Evolutionary conservation across 495 filamentous ascomycete genomes (phyloP), one percentile per base, ranked within the genome.

Genomic region (Hypoxylon trugodes): DNA sequence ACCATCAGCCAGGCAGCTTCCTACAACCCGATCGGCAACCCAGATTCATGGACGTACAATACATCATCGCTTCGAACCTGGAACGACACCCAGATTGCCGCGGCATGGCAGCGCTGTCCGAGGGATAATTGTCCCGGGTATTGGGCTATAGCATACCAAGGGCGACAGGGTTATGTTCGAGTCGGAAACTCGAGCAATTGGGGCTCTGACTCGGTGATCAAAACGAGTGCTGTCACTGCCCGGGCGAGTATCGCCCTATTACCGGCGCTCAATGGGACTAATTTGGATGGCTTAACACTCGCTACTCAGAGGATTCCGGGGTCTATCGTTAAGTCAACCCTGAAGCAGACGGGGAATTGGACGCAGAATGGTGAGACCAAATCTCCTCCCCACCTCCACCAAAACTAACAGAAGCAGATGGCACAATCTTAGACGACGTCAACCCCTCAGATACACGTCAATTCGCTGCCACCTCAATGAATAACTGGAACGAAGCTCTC

Each of bases 401-500:
- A 1, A 33, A 33, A 48, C 53, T 65, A 22, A 65, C 24, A 5
- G 2, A 15, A 9, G 10, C 8, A 67, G 58, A 67, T n/a, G 58
- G 64, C 9, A 67, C 35, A 18, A 57, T 67, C 10, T n/a, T 67
- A 16, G 41, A 43, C 6, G 53, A 43, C 21, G 18, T 67, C 6
- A 48, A 67, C n/a, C 58, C 58, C 4, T 4, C 53, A 9, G 10
- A 32, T 6, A 67, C 64, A 12, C 52, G 47, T 26, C 58, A 67
- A 32, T 67, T 67, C 25, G 64, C 64, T 1, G 58, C 48, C 8
- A 62, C 58, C 4, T 26, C 41, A 41, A 57, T 62, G 64, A 55
- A 59, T 7, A 57, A 62, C n/a, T 67, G 53, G 47, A 62, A 36
- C 26, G 40, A 58, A 32, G 28, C 51, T 18, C 48, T 61, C 19